Evolutionary conservation across 768 basidiomycete genomes (phyloP), one percentile per base, ranked within the genome.

Genomic region (Suillus luteus): DNA sequence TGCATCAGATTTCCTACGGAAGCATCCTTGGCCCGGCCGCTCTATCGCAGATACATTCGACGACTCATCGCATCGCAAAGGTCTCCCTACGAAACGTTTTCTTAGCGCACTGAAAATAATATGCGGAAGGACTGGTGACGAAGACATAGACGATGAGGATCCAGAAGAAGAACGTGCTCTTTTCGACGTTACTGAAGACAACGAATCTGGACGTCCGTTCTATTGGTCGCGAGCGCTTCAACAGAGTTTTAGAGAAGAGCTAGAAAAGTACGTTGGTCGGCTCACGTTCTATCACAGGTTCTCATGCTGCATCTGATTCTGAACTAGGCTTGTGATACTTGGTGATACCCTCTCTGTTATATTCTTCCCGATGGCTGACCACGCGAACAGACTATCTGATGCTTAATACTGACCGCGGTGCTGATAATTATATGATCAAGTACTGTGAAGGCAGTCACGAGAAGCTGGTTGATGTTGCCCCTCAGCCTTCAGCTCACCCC

Each of bases 391-490:
- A 96, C 76, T 94, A 91, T 76, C 81, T 96, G 51, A 96, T 96
- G 90, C 86, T 93, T 60, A 96, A 95, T 74, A 96, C 95, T 22
- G 94, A 95, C 72, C 86, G 93, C 59, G 75, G 86, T 19, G 89
- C 92, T 1, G 93, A 94, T 78, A 93, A 94, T 74, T 95, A 91
- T 75, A 95, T 95, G 93, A 90, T 95, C 77, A 94, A 92, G 74
- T 92, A 89, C 72, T 94, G 93, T 72, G 90, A 92, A 76, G 89
- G 84, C 51, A 87, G 86, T 46, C 90, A 91, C 63, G 91, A 92
- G 66, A 92, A 90, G 72, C 81, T 91, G 51, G 87, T 94, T 35
- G 89, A 92, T 64, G 86, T 92, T 31, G 92, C 91, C 1, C 92
- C 92, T 11, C 85, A 89, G 49, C 86, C 86, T 37, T 86, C 86